These are phyloP conservation scores for Paramecium bursaria DNA, from an alignment of 73 alveolate genomes.

Conservation along the genomic window DNA sequence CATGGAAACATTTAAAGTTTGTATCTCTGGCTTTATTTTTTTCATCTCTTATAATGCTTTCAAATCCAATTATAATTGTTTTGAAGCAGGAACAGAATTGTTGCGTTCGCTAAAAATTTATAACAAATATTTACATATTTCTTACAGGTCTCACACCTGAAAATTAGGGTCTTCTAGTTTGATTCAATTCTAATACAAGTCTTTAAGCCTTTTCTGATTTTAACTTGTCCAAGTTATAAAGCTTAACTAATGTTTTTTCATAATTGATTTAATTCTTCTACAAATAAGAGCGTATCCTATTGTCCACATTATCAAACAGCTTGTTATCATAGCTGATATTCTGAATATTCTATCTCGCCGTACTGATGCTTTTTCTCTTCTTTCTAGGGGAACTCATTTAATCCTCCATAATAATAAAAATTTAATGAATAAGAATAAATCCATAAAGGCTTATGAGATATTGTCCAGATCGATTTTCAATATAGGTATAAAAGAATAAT, in stretches of 20 bases:
- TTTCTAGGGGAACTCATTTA: no score
- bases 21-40: conserved; percentile 57
- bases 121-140: not conserved
- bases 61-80: conserved; percentile 26
- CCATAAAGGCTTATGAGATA: no score
- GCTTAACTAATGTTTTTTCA: conserved; percentile 35
- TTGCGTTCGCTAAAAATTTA: conserved; percentile 16
- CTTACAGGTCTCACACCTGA: conserved; percentile 2
- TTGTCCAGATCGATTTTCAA: no score
- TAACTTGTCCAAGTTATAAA: conserved; percentile 17
- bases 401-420: no score
- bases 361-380: no score
- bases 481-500: no score
- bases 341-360: no score
- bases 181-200: conserved; percentile 36
- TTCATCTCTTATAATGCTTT: conserved; percentile 36
- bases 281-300: conserved; percentile 11
- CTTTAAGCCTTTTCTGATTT: conserved; percentile 38
- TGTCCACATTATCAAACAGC: conserved; percentile 48
- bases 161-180: conserved; percentile 19
- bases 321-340: conserved; percentile 15
- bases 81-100: conserved; percentile 16
- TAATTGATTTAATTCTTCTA: conserved; percentile 31
- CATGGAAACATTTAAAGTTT: conserved; percentile 10
- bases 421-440: no score